These are phyloP conservation scores for Nidula niveotomentosa DNA, from an alignment of 1,284 basidiomycete genomes.

Conservation along the genomic window DNA sequence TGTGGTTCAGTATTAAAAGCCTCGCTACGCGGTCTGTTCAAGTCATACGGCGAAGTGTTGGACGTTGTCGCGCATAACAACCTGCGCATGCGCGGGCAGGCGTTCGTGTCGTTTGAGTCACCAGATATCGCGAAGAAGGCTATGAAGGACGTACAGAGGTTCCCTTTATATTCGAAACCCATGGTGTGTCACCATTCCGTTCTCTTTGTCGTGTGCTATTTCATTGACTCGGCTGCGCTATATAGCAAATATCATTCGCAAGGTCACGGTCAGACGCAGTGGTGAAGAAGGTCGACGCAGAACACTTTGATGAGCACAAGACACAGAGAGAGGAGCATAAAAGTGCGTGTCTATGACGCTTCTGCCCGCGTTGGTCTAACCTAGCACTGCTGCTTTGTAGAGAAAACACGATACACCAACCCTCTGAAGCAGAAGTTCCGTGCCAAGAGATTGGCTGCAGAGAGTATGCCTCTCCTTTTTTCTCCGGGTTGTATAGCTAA, in stretches of 20 bases:
- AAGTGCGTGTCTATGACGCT: slow-evolving; percentile 47
- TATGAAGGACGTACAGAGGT: slow-evolving; percentile 88
- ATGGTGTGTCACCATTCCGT: slow-evolving; percentile 62
- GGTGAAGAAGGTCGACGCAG: slow-evolving; percentile 70
- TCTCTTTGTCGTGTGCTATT: slow-evolving; percentile 5
- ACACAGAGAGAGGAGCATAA: slow-evolving; percentile 74
- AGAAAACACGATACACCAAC: slow-evolving; percentile 80
- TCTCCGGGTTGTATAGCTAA: slow-evolving; percentile 1
- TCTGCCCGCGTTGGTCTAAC: slow-evolving; percentile 6
- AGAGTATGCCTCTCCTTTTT: slow-evolving; percentile 47
- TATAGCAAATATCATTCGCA: slow-evolving; percentile 92
- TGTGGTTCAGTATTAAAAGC: slow-evolving; percentile 73
- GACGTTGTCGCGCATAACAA: slow-evolving; percentile 94
- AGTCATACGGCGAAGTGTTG: slow-evolving; percentile 88
- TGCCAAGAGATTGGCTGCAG: slow-evolving; percentile 76
- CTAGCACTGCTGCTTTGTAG: slow-evolving; percentile 35
- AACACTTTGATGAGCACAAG: slow-evolving; percentile 77
- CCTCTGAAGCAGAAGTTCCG: slow-evolving; percentile 84
- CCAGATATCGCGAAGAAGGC: slow-evolving; percentile 85
- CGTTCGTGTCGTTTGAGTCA: slow-evolving; percentile 91
- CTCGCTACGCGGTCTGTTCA: slow-evolving; percentile 88
- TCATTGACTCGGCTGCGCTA: background rate
- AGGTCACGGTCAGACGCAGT: slow-evolving; percentile 87
- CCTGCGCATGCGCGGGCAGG: slow-evolving; percentile 96
- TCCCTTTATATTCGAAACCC: slow-evolving; percentile 95